Evolutionary conservation across 169 alveolate species (phyloP).

Genomic region (Cardiosporidium cionae): DNA sequence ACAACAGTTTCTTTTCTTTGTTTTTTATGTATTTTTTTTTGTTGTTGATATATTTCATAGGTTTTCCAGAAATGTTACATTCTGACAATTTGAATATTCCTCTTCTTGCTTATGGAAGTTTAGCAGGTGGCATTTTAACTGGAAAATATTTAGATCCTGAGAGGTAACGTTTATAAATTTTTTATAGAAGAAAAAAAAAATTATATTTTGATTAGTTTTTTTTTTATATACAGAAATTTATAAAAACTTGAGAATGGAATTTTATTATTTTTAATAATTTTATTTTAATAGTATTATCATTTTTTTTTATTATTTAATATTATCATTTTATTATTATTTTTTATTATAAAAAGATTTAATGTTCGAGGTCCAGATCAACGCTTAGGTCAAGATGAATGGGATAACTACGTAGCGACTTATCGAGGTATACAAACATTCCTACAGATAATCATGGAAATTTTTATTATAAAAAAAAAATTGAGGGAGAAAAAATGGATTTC

Average conservation of each 20-base stretch:
- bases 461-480: too few relatives aligned
- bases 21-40: too few relatives aligned
- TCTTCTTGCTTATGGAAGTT: constrained; percentile 61
- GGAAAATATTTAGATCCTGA: constrained; percentile 74
- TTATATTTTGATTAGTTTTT: too few relatives aligned
- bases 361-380: constrained; percentile 55
- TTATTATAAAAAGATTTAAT: too few relatives aligned
- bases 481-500: too few relatives aligned
- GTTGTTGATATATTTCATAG: constrained; percentile 6
- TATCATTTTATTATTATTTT: too few relatives aligned
- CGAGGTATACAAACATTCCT: not conserved
- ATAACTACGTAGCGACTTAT: constrained; percentile 18
- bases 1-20: too few relatives aligned
- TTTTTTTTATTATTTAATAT: not conserved
- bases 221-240: not conserved
- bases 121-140: constrained; percentile 74
- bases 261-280: not conserved
- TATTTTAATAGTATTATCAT: not conserved
- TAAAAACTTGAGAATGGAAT: not conserved
- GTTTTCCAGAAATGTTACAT: constrained; percentile 55
- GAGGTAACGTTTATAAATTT: constrained; percentile 30
- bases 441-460: too few relatives aligned
- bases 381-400: constrained; percentile 38
- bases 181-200: not conserved
- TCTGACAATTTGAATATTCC: constrained; percentile 56